Conservation (phyloP, 2,329 filamentous ascomycete genomes). For the Nannizzia gypsea region DNA sequence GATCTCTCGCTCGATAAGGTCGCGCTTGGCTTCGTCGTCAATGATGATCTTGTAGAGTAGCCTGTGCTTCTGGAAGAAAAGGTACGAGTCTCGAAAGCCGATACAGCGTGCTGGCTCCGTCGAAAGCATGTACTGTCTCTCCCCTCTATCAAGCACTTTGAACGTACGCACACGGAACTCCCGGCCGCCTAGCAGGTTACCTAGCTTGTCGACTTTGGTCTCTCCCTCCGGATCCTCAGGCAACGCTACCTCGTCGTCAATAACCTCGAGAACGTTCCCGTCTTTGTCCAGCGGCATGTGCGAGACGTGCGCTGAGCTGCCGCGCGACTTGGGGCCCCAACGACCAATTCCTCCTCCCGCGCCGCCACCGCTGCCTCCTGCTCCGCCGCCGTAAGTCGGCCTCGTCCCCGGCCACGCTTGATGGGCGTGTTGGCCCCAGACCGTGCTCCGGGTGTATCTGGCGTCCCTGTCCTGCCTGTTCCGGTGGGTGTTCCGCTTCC, state of each 20-base stretch:
- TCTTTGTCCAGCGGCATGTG: conserved; percentile 39
- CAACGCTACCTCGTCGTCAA: conserved; percentile 88
- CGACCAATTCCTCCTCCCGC: too few relatives aligned
- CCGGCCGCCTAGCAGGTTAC: conserved; percentile 67
- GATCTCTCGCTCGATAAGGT: conserved; percentile 88
- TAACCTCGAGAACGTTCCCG: conserved; percentile 35
- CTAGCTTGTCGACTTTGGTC: conserved; percentile 82
- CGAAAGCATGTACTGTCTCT: conserved; percentile 92
- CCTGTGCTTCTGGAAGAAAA: conserved; percentile 97
- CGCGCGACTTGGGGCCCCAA: conserved; percentile 48
- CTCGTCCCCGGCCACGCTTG: conserved; percentile 50
- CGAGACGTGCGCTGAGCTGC: conserved; percentile 47
- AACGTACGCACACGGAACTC: conserved; percentile 96
- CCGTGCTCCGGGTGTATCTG: conserved; percentile 13
- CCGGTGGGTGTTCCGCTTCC: conserved; percentile 31
- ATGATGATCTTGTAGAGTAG: conserved; percentile 97
- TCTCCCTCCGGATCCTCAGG: conserved; percentile 83
- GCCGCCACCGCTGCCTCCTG: conserved; percentile 42
- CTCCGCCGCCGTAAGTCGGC: conserved; percentile 43
- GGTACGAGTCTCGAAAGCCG: conserved; percentile 92
- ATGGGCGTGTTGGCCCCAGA: conserved; percentile 40
- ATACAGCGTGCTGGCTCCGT: conserved; percentile 94
- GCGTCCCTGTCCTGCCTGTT: conserved; percentile 15
- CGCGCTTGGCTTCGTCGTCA: conserved; percentile 90
- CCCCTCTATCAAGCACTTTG: conserved; percentile 69